A percentile compares a stretch with the other conserved stretches of the same genome.
Evolutionary conservation across 805 yeast genomes (phyloP).

Genomic region (Lipomyces japonicus): DNA sequence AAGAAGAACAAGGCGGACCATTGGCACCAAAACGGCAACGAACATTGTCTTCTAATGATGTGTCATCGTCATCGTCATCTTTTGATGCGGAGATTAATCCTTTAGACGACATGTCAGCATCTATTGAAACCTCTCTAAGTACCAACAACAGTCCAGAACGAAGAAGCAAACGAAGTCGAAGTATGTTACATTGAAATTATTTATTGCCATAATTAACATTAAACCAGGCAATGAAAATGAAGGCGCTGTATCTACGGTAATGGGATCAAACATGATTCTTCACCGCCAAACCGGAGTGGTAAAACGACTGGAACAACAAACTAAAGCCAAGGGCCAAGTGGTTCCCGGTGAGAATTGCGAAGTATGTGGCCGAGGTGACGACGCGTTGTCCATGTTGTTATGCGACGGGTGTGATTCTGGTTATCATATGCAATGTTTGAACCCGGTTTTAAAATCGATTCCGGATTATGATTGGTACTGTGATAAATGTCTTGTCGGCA

Average conservation of each 20-base stretch:
- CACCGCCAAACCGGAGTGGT: constrained; percentile 18
- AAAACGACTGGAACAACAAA: constrained; percentile 10
- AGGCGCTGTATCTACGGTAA: constrained; percentile 10
- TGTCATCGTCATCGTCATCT: neutral
- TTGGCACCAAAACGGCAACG: constrained; percentile 21
- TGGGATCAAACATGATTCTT: constrained; percentile 18
- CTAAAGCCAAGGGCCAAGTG: neutral
- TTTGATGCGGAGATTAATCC: neutral
- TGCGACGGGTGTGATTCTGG: constrained; percentile 75
- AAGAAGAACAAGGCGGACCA: constrained; percentile 25
- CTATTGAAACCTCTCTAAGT: neutral
- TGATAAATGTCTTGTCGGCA: constrained; percentile 76
- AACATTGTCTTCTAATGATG: constrained; percentile 12
- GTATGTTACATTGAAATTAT: neutral
- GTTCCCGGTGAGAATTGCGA: constrained; percentile 30
- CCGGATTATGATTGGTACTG: constrained; percentile 76
- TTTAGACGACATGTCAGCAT: neutral
- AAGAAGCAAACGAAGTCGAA: constrained; percentile 13
- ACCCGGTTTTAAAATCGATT: constrained; percentile 49
- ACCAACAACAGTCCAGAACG: constrained; percentile 5
- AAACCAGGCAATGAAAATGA: neutral
- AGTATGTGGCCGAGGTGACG: constrained; percentile 30
- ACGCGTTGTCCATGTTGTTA: constrained; percentile 22
- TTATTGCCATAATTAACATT: neutral
- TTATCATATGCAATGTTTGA: constrained; percentile 66